Base-by-base conservation (phyloP, 306 rosid genomes). In the Cyclanthera cordifolia region DNA sequence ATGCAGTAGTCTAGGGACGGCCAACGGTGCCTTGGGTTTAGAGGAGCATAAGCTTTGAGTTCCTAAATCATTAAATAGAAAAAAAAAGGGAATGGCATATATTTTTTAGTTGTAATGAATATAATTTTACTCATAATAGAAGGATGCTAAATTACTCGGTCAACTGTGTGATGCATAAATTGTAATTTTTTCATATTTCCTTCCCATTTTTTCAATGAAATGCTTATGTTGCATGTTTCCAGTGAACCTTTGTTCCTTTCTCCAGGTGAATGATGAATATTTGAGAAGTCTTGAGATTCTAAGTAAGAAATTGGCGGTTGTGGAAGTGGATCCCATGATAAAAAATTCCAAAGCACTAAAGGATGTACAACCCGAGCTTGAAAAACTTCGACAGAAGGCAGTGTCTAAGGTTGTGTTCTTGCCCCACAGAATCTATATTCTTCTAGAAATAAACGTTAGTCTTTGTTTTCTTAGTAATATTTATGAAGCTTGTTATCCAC, bases 321-420 rank as follows among this genome's bases (percentile, higher is more conserved):
- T 90, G 48, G 96, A 93, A 72, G 94, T 71, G 68, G 99, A 93
- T 78, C 84, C 83, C 51, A 83, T 86, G 90, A 92, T 89, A 75
- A 93, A 88, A 82, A 83, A 80, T 77, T 83, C 99, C 72, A 87
- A 93, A 78, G 99, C 99, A 70, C 85, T 90, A 46, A 93, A 93
- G 78, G 99, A 93, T 81, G 94, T 89, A 75, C 95, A 90, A 72
- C 99, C 99, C 1, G 96, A 93, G 80, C 91, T 93, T 75, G 99
- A 90, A 79, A 93, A 89, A 70, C 96, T 93, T 63, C 67, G 96
- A 52, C 99, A 93, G 79, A 93, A 90, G 76, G 95, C 96, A 67
- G 87, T 93, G 74, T 86, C 98, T 63, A 93, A 89, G 98, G 98
- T 92, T 77, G 70, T 66, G 15, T 7, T 41, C 15, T 21, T 46